phyloP scores from a whole-genome alignment of 1,284 basidiomycete species.

The Sporisorium sorghi region DNA sequence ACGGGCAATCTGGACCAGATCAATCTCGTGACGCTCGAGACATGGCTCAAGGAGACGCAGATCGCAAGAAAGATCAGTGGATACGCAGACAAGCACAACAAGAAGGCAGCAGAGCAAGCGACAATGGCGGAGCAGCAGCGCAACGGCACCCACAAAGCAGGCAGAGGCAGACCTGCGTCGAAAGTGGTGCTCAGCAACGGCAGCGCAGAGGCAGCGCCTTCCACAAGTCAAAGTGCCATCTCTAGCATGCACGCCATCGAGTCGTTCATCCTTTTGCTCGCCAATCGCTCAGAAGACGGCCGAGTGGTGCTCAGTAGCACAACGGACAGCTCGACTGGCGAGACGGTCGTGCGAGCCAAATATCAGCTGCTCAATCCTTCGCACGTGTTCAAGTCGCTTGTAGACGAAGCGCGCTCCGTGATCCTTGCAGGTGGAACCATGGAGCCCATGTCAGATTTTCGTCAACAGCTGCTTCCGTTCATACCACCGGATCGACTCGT shows the following conservation, averaged over 20 bases:
- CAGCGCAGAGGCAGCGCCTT: neutral
- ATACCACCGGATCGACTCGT: constrained; percentile 77
- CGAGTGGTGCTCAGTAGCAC: constrained; percentile 54
- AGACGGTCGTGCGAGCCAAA: constrained; percentile 76
- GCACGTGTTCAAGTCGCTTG: constrained; percentile 83
- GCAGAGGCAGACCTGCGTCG: neutral
- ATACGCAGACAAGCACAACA: constrained; percentile 79
- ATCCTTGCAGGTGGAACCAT: constrained; percentile 95
- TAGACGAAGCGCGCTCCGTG: constrained; percentile 82
- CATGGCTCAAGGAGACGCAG: constrained; percentile 86
- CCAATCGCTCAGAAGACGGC: constrained; percentile 82
- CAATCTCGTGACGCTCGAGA: constrained; percentile 80
- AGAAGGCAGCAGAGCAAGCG: constrained; percentile 73
- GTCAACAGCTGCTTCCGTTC: constrained; percentile 82
- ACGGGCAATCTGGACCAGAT: constrained; percentile 78
- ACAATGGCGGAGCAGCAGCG: constrained; percentile 4
- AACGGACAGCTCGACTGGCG: constrained; percentile 1
- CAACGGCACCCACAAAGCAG: neutral
- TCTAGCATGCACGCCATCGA: constrained; percentile 87
- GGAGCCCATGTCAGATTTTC: constrained; percentile 93
- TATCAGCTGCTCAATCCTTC: constrained; percentile 96
- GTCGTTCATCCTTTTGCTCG: constrained; percentile 83
- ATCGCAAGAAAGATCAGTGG: constrained; percentile 78
- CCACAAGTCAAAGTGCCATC: constrained; percentile 70
- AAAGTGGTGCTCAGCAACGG: neutral